Percentiles rank a stretch among this genome's conserved stretches.
Conservation (phyloP, 1,284 basidiomycete species). For the Baeospora myosura region DNA sequence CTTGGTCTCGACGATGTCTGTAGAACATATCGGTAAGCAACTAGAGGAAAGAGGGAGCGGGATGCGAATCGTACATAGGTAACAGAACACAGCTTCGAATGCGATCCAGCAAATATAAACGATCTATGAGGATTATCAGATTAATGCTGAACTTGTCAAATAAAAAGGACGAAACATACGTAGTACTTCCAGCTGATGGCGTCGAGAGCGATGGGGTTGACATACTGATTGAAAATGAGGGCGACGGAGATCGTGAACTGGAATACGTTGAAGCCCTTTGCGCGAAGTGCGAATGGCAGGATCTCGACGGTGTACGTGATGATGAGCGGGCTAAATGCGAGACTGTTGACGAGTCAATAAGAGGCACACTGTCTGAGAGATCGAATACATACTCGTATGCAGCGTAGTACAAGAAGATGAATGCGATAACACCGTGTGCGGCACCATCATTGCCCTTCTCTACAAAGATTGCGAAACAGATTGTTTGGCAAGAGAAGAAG, state of each 20-base stretch:
- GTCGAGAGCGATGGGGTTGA: slow-evolving; percentile 64
- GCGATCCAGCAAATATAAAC: slow-evolving; percentile 64
- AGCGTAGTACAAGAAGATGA: slow-evolving; percentile 72
- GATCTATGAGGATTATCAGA: slow-evolving; percentile 28
- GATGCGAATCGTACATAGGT: slow-evolving; percentile 8
- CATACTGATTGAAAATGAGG: slow-evolving; percentile 74
- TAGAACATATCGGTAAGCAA: slow-evolving; percentile 27
- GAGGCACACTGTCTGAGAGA: slow-evolving; percentile 1
- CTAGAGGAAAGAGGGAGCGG: not conserved
- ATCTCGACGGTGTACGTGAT: slow-evolving; percentile 73
- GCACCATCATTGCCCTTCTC: slow-evolving; percentile 32
- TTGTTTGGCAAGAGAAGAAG: slow-evolving; percentile 64
- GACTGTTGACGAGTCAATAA: slow-evolving; percentile 24
- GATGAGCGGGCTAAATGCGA: slow-evolving; percentile 69
- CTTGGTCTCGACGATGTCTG: slow-evolving; percentile 73
- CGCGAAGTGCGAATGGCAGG: slow-evolving; percentile 61
- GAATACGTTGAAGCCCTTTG: slow-evolving; percentile 72
- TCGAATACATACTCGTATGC: slow-evolving; percentile 48
- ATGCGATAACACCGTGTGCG: slow-evolving; percentile 63
- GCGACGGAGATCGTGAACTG: slow-evolving; percentile 58
- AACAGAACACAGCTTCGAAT: slow-evolving; percentile 57
- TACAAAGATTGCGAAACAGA: slow-evolving; percentile 57
- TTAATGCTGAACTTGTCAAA: not conserved
- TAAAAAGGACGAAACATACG: slow-evolving; percentile 22
- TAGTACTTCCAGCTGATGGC: slow-evolving; percentile 60